Base-by-base conservation (phyloP, 768 basidiomycete species). In the Tulasnella sp. region DNA sequence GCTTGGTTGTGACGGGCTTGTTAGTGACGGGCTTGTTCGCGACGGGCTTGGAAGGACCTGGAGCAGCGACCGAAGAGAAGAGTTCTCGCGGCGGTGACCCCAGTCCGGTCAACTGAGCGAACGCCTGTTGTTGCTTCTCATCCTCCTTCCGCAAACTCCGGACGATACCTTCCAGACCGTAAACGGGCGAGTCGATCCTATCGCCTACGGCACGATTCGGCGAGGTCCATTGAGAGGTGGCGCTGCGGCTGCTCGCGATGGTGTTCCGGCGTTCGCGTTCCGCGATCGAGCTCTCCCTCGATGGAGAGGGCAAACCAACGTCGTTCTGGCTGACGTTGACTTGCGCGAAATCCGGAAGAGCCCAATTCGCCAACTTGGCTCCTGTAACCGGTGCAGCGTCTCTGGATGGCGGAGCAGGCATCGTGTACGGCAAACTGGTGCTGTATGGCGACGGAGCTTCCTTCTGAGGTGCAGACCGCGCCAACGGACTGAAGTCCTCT, bases 151-250 rank as follows among this genome's bases (percentile, higher is more conserved):
- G 16, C 76, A 77, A 80, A 81, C 54, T 75, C 22, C 83, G 72
- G 11, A 87, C 79, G 72, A 87, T 87, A 20, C 88, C 87, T 64
- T 88, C 83, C 48, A 90, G 84, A 42, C 88, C 88, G 80, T 89
- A 89, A 11, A 90, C 83, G 3, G 90, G 89, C 20, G 89, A 89
- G 75, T 86, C 85, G 18, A 85, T 50, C 44, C 74, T 50, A 28
- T 44, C 77, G 37, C 31, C 64, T 14, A 75, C 31, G 44, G 74
- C 42, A 44, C 42, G 74, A 16, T 4, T 75, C 24, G 74, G 42
- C 3, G 28, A 11, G 31, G 64, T 37, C 31, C 31, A 69, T 37
- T 37, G 64, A 69, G 64, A 69, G 16, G 64, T 31, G 18, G 64
- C 64, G 18, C 64, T 69, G 4, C 64, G 64, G 37, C 64, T 69